phyloP scores from a whole-genome alignment of 2,329 filamentous ascomycete species.

The Colletotrichum tamarilloi region DNA sequence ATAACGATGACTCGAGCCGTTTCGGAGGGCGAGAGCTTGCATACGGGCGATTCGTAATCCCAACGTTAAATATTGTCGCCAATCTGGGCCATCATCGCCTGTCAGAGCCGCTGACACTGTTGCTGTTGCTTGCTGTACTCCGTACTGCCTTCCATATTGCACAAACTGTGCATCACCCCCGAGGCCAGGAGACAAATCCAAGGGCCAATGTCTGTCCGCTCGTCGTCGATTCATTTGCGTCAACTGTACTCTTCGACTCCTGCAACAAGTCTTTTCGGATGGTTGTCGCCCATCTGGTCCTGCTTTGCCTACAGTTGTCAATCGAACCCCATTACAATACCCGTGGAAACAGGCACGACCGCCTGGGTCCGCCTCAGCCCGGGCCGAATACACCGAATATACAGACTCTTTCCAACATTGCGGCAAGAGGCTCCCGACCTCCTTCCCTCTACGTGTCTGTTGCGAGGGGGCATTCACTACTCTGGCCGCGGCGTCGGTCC shows the following conservation, averaged over 20 bases:
- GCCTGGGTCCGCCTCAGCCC: background rate
- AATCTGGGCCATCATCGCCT: conserved; percentile 18
- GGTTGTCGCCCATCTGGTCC: background rate
- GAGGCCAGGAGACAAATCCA: background rate
- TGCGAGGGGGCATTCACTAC: background rate
- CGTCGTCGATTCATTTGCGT: conserved; percentile 17
- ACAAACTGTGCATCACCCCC: conserved; percentile 3
- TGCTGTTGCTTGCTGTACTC: background rate
- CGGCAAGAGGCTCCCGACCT: background rate
- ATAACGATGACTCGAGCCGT: conserved; percentile 34
- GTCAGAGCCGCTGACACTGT: background rate
- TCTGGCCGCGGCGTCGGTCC: background rate
- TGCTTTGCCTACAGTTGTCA: background rate
- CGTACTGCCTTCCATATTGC: conserved; percentile 6
- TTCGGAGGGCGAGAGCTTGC: conserved; percentile 23
- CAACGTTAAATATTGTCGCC: conserved; percentile 29
- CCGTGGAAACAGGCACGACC: background rate
- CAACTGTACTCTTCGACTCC: background rate
- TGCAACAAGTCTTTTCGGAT: background rate
- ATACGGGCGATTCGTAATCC: conserved; percentile 16
- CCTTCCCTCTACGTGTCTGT: background rate
- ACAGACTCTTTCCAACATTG: background rate
- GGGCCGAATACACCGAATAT: conserved; percentile 12
- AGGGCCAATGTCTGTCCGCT: background rate
- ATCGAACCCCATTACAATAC: background rate